A percentile compares a stretch with the other conserved stretches of the same genome.
These are phyloP conservation scores for Escallonia herrerae DNA, from an alignment of 129 eudicot genomes.

Conservation along the genomic window DNA sequence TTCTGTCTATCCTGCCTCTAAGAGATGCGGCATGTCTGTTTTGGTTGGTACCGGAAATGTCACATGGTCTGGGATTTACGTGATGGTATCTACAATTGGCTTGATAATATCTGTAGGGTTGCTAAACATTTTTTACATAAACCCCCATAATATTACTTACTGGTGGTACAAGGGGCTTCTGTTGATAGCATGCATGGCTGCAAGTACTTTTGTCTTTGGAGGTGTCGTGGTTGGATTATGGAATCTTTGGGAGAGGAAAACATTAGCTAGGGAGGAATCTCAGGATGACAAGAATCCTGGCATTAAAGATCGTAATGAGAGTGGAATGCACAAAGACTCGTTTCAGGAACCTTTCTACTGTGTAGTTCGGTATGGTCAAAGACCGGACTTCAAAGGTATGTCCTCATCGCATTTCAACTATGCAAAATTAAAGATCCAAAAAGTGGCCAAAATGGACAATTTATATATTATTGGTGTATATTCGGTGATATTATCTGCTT, in stretches of 20 bases:
- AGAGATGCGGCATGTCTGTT: constrained; percentile 50
- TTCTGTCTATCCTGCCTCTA: constrained; percentile 35
- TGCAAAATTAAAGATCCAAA: neutral
- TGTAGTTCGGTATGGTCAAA: constrained; percentile 51
- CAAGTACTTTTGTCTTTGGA: constrained; percentile 63
- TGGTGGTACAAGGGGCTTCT: constrained; percentile 93
- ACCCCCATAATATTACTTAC: constrained; percentile 34
- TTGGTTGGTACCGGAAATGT: constrained; percentile 83
- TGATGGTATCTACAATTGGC: constrained; percentile 57
- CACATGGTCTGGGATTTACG: constrained; percentile 70
- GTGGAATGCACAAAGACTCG: constrained; percentile 24
- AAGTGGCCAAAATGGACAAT: neutral
- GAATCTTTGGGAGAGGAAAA: constrained; percentile 69
- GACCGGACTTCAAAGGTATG: constrained; percentile 82
- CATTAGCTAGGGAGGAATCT: constrained; percentile 19
- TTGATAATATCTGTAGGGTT: constrained; percentile 41
- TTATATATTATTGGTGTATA: too few relatives aligned
- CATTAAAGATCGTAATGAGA: constrained; percentile 13
- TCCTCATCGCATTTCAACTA: neutral
- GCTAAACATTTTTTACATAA: constrained; percentile 44
- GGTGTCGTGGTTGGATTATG: constrained; percentile 60
- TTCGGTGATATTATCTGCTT: too few relatives aligned
- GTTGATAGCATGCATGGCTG: constrained; percentile 57
- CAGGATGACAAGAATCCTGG: constrained; percentile 10
- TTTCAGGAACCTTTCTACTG: constrained; percentile 23